A percentile compares a stretch with the other conserved stretches of the same genome.
These are phyloP conservation scores for Tagetes erecta DNA, from an alignment of 129 eudicot species.

Conservation along the genomic window DNA sequence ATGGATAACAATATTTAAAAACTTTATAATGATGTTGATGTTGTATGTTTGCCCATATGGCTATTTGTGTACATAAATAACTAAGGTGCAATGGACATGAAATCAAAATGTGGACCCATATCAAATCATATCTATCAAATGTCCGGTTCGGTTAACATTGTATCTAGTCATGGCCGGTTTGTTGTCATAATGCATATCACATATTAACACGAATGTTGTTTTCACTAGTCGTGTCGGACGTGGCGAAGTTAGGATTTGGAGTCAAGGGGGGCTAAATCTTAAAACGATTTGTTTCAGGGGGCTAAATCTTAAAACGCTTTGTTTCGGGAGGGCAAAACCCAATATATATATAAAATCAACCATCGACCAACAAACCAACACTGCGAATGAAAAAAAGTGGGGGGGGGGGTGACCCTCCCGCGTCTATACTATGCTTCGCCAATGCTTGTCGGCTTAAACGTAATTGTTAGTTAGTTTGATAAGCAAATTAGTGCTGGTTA, in stretches of 20 bases:
- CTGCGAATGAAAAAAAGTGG: no score
- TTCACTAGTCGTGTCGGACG: slow-evolving; percentile 7
- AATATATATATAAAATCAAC: no score
- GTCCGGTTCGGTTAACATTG: slow-evolving; percentile 22
- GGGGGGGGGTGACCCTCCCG: no score
- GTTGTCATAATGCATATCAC: slow-evolving; percentile 32
- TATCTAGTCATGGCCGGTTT: slow-evolving; percentile 28
- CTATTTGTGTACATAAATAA: slow-evolving; percentile 1
- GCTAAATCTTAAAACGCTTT: no score
- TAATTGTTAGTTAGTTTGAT: no score
- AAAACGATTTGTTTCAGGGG: no score
- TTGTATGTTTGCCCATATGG: slow-evolving; percentile 15
- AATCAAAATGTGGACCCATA: slow-evolving; percentile 20
- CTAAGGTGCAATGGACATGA: slow-evolving; percentile 41
- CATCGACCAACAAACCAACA: no score
- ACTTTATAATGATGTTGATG: background rate
- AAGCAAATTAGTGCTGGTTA: background rate
- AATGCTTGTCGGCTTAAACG: no score
- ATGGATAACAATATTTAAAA: background rate
- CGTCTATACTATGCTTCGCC: no score
- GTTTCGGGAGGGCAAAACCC: no score
- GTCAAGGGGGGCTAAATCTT: no score
- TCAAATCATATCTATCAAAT: slow-evolving; percentile 33
- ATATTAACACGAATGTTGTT: slow-evolving; percentile 23
- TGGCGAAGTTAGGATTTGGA: background rate